Conservation (phyloP, 352 stramenopile genomes). For the Pythium rishiriense region DNA sequence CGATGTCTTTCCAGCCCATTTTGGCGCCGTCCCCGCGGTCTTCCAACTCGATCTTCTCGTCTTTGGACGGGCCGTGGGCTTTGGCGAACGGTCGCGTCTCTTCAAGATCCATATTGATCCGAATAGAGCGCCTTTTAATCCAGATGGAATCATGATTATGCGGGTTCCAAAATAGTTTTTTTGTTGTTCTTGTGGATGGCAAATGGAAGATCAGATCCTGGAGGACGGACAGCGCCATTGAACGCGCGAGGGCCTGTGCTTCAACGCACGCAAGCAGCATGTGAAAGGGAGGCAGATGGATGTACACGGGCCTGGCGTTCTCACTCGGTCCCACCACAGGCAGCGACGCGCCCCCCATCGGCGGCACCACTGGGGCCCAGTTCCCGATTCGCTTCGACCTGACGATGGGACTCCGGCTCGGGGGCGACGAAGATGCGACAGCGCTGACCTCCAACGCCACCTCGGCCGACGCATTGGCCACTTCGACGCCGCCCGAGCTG, state of each 20-base stretch:
- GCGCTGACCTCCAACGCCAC: neutral
- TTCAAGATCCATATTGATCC: slow-evolving; percentile 18
- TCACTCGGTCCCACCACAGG: too few species aligned
- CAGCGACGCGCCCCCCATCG: too few species aligned
- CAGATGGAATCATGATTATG: neutral
- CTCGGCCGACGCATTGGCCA: neutral
- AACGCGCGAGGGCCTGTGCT: neutral
- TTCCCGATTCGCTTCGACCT: neutral
- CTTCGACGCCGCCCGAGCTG: slow-evolving; percentile 15
- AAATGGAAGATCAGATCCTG: neutral
- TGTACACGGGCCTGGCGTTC: neutral
- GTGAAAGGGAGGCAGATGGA: neutral
- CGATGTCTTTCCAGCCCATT: slow-evolving; percentile 57
- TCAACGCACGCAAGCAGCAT: neutral
- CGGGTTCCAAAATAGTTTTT: neutral
- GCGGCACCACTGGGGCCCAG: neutral
- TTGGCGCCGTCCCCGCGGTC: too few species aligned
- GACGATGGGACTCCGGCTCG: slow-evolving; percentile 15
- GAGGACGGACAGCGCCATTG: neutral
- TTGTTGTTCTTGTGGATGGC: neutral
- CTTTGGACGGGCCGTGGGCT: too few species aligned
- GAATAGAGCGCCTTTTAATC: slow-evolving; percentile 13
- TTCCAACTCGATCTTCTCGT: too few species aligned
- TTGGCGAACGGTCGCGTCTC: slow-evolving; percentile 16
- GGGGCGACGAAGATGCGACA: neutral